Evolutionary conservation across 306 rosid genomes (phyloP).

Genomic region (Rosa lucieae): DNA sequence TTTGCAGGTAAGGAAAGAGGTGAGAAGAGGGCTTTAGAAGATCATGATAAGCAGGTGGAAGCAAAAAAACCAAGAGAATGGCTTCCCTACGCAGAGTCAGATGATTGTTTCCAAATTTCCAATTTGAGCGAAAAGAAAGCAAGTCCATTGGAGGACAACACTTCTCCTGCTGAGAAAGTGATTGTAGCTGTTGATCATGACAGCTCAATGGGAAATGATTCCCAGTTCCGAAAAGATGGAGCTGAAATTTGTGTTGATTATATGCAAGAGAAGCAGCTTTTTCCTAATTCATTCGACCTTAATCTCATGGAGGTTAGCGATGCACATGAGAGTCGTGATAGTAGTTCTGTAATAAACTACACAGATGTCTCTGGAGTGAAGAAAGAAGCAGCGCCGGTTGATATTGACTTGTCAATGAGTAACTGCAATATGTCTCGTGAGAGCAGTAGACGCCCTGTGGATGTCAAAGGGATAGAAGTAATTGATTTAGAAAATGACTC

Average conservation of each 20-base stretch:
- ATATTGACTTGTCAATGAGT: constrained; percentile 66
- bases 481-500: constrained; percentile 84
- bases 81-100: constrained; percentile 55
- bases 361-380: constrained; percentile 54
- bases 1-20: constrained; percentile 55
- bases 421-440: constrained; percentile 50
- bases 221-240: constrained; percentile 48
- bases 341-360: constrained; percentile 48
- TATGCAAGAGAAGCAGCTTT: constrained; percentile 64
- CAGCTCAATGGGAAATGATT: constrained; percentile 35
- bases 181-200: constrained; percentile 43
- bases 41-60: constrained; percentile 49
- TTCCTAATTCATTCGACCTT: constrained; percentile 82
- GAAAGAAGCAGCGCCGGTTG: constrained; percentile 52
- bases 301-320: constrained; percentile 85
- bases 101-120: constrained; percentile 46
- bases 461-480: constrained; percentile 82
- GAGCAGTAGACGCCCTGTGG: constrained; percentile 43
- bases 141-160: constrained; percentile 39
- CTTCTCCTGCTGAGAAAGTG: constrained; percentile 36
- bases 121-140: constrained; percentile 49
- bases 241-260: constrained; percentile 48
- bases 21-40: constrained; percentile 64
- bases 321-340: constrained; percentile 63
- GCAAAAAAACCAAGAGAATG: constrained; percentile 59